phyloP scores from a whole-genome alignment of 2,329 filamentous ascomycete genomes.

The Erysiphe pulchra region DNA sequence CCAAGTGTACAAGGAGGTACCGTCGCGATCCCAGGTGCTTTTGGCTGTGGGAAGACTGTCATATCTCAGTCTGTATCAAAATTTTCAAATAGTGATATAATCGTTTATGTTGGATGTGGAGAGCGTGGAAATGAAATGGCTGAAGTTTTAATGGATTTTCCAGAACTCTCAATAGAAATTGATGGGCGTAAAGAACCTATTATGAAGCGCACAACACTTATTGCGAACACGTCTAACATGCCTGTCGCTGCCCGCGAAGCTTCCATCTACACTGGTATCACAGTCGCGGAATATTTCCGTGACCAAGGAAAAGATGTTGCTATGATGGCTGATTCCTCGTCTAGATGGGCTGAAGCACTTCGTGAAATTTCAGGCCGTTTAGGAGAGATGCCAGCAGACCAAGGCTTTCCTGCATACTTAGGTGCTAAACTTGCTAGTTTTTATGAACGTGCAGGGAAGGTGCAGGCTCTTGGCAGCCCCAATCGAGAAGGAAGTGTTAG shows the following conservation, averaged over 20 bases:
- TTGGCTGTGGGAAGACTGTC: conserved; percentile 97
- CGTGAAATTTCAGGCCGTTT: conserved; percentile 97
- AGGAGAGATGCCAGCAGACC: conserved; percentile 98
- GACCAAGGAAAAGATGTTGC: conserved; percentile 93
- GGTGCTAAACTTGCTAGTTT: conserved; percentile 93
- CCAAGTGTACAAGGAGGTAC: conserved; percentile 92
- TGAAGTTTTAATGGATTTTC: conserved; percentile 99
- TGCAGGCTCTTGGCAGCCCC: conserved; percentile 65
- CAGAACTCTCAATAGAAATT: conserved; percentile 84
- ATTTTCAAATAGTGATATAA: conserved; percentile 98
- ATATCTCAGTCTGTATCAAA: conserved; percentile 97
- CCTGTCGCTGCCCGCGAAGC: conserved; percentile 94
- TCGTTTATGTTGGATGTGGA: conserved; percentile 79
- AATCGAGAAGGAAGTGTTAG: conserved; percentile 79
- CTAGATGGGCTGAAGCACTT: conserved; percentile 93
- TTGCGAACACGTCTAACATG: conserved; percentile 99
- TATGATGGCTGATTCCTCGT: conserved; percentile 99
- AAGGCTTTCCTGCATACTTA: conserved; percentile 96
- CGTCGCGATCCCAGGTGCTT: conserved; percentile 92
- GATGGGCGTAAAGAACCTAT: conserved; percentile 91
- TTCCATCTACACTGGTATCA: conserved; percentile 88
- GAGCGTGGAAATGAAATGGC: conserved; percentile 99
- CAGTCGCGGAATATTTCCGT: conserved; percentile 80
- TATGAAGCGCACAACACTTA: conserved; percentile 98
- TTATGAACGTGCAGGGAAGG: conserved; percentile 91